These are phyloP conservation scores for Ganoderma resinaceum DNA, from an alignment of 1,284 basidiomycete genomes.

Conservation along the genomic window DNA sequence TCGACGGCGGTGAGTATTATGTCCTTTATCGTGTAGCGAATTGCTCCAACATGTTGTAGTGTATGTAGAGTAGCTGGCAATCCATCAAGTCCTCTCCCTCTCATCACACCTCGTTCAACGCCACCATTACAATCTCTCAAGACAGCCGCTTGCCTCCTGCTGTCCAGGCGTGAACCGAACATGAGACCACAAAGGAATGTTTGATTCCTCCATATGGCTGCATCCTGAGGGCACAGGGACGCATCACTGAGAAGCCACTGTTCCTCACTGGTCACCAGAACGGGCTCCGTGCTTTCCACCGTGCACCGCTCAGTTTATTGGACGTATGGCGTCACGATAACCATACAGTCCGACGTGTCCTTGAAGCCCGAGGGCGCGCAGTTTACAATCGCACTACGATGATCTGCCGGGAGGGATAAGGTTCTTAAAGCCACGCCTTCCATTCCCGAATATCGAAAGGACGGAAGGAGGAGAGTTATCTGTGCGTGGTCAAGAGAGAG, in stretches of 20 bases:
- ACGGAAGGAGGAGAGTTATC: neutral
- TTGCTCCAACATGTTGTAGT: neutral
- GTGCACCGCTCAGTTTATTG: neutral
- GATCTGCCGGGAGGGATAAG: neutral
- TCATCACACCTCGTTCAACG: too few relatives aligned
- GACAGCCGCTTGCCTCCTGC: too few relatives aligned
- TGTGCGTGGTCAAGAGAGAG: neutral
- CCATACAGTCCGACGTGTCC: neutral
- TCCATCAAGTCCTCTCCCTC: too few relatives aligned
- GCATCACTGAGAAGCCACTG: neutral
- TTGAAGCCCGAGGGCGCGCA: neutral
- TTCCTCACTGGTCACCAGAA: neutral
- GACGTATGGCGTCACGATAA: neutral
- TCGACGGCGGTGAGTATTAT: neutral
- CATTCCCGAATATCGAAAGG: neutral
- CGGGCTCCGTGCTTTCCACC: neutral
- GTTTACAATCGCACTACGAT: neutral
- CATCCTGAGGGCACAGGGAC: neutral
- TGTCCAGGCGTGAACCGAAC: neutral
- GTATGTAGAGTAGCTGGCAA: too few relatives aligned
- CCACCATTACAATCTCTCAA: too few relatives aligned
- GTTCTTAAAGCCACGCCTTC: neutral
- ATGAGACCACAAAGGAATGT: too few relatives aligned
- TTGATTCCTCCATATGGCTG: neutral
- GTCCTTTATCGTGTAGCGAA: neutral